Conservation (phyloP, 2,329 filamentous ascomycete species). For the Colletotrichum endophyticum region DNA sequence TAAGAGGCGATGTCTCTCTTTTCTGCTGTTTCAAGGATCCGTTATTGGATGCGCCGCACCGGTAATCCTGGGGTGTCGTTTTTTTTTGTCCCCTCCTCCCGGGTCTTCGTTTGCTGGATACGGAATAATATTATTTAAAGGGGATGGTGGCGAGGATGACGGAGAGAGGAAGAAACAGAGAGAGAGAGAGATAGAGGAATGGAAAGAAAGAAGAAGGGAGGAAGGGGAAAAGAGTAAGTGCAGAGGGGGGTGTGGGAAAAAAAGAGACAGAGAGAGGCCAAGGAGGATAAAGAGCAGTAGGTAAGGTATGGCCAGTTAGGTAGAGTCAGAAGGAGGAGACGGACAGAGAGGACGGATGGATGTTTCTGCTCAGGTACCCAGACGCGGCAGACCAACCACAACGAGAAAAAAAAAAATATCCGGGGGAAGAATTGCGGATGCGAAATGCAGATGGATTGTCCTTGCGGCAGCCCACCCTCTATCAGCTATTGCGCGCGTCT, state of each 20-base stretch:
- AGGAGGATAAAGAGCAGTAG: conserved; percentile 3
- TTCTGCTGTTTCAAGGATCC: neutral
- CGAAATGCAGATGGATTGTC: neutral
- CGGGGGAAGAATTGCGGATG: neutral
- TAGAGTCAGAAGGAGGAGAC: neutral
- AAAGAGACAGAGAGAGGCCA: neutral
- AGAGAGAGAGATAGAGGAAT: neutral
- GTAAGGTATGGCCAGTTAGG: neutral
- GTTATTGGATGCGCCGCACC: neutral
- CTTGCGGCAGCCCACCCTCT: neutral
- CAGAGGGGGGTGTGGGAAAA: neutral
- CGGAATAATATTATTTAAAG: neutral
- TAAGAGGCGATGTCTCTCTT: conserved; percentile 12
- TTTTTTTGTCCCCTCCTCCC: neutral
- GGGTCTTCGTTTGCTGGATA: neutral
- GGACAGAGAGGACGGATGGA: neutral
- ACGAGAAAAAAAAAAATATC: neutral
- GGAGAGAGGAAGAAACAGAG: neutral
- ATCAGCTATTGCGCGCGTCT: neutral
- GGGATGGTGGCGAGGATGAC: conserved; percentile 8
- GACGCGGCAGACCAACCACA: neutral
- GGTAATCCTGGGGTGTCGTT: neutral
- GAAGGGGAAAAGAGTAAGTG: neutral
- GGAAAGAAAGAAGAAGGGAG: neutral
- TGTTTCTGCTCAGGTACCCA: neutral